Base-by-base conservation (phyloP, 805 yeast genomes). In the Zygosaccharomyces lentus region DNA sequence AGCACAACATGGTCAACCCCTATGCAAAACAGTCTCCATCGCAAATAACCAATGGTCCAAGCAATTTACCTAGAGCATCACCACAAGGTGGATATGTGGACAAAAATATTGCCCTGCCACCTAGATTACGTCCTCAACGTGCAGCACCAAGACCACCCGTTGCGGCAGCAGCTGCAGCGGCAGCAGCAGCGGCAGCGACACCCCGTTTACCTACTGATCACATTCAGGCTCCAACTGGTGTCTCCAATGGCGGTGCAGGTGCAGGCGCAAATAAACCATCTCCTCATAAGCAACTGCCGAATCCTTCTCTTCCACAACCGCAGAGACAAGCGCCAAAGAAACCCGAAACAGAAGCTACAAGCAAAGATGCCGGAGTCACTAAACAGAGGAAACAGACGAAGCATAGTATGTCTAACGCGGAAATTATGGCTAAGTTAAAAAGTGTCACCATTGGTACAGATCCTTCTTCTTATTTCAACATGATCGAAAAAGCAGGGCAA, bases 401-500 rank as follows among this genome's bases (percentile, higher is more conserved):
- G 69, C 81, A 52, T 68, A 80, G 81, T 12, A 72, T 89, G 78
- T 82, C 86, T n/a, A 96, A 91, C 56, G 81, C 87, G 37, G 96
- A 91, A 68, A 76, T 88, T 19, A 77, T 91, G 76, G 81, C 84
- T 32, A 87, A 84, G 58, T 72, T 93, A 54, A 78, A 83, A 48
- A 78, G 87, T 3, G 96, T 90, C 26, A 96, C 93, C 8, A 80
- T 82, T 53, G 80, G 77, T 56, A 76, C 79, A 35, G 96, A 93
- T 67, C 99, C 99, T n/a, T 74, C 87, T 6, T 84, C 88, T 34
- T 76, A 76, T 49, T 86, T 85, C 69, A 79, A 79, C 58, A 81
- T 84, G 67, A 75, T 86, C 50, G 88, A 83, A 61, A 83, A 84
- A 54, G 93, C 91, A 1, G 99, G 99, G 13, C 98, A 93, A 69